Conservation (phyloP, 164 flowering plant genomes). For the Paratinospora sagittata region DNA sequence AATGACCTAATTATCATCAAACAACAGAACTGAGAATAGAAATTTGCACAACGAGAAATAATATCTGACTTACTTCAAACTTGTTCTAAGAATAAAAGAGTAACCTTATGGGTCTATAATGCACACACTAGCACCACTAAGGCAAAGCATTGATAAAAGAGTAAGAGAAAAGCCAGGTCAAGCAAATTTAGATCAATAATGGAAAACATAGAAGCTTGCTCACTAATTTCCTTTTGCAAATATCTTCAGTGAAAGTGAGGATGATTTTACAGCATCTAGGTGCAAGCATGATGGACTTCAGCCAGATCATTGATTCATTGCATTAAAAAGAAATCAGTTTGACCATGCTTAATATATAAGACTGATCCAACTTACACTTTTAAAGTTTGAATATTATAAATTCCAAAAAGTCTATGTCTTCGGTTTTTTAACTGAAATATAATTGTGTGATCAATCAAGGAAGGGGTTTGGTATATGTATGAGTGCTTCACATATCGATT, state of each 20-base stretch:
- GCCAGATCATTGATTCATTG: neutral
- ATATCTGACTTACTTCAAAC: neutral
- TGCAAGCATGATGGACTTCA: neutral
- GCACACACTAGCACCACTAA: neutral
- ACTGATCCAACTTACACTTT: neutral
- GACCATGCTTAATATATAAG: no score
- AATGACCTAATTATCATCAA: neutral
- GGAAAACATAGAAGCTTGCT: neutral
- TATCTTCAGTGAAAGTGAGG: neutral
- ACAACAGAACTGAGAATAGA: neutral
- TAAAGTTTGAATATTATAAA: no score
- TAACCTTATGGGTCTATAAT: no score
- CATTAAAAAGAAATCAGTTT: neutral
- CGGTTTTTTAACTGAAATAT: no score
- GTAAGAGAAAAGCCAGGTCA: neutral
- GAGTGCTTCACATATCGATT: no score
- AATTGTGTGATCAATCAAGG: no score
- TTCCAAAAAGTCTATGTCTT: no score
- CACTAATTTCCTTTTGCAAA: neutral
- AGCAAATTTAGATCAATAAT: neutral
- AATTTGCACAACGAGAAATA: neutral
- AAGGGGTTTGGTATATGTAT: no score
- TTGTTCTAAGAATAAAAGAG: no score
- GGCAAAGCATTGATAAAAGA: neutral
- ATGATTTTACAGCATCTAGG: neutral